Evolutionary conservation across 2,329 filamentous ascomycete species (phyloP).

Genomic region (Amauroascus verrucosus): DNA sequence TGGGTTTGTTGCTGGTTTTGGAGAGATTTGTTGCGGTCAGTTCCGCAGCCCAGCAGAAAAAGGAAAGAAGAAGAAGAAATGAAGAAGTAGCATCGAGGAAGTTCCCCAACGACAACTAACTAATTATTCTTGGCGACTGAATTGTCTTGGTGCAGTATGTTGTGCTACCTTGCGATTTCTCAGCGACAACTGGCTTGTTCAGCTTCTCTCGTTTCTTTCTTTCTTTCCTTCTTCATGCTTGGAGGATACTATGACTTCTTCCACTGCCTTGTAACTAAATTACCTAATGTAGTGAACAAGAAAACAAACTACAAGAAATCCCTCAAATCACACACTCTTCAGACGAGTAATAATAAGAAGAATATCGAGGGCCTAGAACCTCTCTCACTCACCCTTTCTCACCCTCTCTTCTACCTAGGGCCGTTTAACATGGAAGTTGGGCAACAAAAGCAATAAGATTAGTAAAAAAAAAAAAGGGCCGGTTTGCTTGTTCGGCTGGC

Average conservation of each 20-base stretch:
- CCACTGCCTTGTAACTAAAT: neutral
- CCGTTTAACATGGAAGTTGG: neutral
- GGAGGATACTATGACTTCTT: neutral
- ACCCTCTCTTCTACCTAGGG: neutral
- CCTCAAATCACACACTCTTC: no score
- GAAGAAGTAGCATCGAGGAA: neutral
- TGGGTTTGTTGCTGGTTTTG: neutral
- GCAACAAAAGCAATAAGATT: constrained; percentile 4
- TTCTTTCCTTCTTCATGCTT: neutral
- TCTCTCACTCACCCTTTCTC: no score
- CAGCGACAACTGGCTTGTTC: no score
- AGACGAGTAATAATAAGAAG: no score
- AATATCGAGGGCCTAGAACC: neutral
- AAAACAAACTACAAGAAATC: no score
- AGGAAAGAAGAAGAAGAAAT: no score
- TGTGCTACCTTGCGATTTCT: constrained; percentile 2
- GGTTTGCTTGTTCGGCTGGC: no score
- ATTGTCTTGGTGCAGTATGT: constrained; percentile 8
- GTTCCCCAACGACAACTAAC: neutral
- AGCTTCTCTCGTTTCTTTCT: neutral
- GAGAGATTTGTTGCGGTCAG: constrained; percentile 11
- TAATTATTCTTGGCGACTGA: neutral
- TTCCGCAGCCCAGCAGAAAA: neutral
- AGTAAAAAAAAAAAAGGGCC: no score
- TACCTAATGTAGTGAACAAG: neutral